These are phyloP conservation scores for Auricularia sp. DNA, from an alignment of 768 basidiomycete genomes.

Conservation along the genomic window DNA sequence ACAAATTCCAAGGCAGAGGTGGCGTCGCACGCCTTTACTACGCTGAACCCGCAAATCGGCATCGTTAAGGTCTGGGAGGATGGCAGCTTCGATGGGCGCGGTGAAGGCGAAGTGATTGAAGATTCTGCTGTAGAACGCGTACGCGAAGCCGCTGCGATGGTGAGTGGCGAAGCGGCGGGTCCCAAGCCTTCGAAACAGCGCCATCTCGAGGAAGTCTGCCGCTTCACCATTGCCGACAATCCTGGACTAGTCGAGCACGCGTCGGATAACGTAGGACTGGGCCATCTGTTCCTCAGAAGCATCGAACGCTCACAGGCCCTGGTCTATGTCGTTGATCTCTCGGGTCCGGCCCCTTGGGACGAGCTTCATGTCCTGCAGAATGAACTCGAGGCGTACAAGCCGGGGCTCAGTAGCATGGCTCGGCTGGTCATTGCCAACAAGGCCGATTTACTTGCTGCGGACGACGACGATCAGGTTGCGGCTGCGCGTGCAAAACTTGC, in stretches of 20 bases:
- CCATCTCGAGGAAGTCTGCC: constrained; percentile 56
- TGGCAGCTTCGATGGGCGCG: constrained; percentile 54
- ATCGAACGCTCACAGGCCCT: constrained; percentile 88
- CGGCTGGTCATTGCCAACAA: constrained; percentile 90
- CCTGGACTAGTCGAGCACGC: constrained; percentile 83
- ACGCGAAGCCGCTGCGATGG: constrained; percentile 6
- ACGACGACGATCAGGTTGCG: constrained; percentile 30
- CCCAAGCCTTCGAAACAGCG: constrained; percentile 10
- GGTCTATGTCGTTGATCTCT: constrained; percentile 87
- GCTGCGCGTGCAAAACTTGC: constrained; percentile 48
- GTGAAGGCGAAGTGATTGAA: constrained; percentile 24
- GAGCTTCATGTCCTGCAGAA: constrained; percentile 61
- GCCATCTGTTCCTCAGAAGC: constrained; percentile 85
- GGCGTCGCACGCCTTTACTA: constrained; percentile 90
- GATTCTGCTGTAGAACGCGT: constrained; percentile 10
- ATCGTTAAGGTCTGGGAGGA: constrained; percentile 78
- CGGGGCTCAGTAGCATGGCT: constrained; percentile 65
- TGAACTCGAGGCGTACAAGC: constrained; percentile 78
- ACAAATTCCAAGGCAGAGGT: constrained; percentile 79
- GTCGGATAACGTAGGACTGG: constrained; percentile 83
- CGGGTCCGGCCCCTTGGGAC: constrained; percentile 60
- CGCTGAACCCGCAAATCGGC: constrained; percentile 86
- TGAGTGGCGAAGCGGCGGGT: constrained; percentile 5
- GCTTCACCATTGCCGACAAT: constrained; percentile 96
- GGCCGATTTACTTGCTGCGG: constrained; percentile 67